A percentile compares a stretch with the other conserved stretches of the same genome.
Conservation (phyloP, 2,329 filamentous ascomycete genomes). For the Lecanosticta acicola region DNA sequence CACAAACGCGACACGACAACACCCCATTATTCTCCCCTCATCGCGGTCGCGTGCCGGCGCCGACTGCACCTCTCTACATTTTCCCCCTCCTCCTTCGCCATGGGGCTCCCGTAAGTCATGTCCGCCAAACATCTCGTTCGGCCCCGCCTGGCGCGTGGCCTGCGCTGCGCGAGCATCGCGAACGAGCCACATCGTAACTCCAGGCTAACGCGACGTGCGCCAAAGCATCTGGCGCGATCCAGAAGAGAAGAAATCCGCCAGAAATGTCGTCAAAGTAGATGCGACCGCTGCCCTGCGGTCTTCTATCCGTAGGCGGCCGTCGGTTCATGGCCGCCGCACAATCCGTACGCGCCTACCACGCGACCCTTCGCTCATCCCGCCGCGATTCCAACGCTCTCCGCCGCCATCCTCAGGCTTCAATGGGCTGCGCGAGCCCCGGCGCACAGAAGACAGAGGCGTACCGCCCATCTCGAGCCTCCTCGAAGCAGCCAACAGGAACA, state of each 20-base stretch:
- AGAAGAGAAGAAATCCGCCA: conserved; percentile 37
- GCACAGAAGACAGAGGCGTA: conserved; percentile 21
- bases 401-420: conserved; percentile 18
- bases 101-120: conserved; percentile 47
- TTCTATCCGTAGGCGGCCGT: conserved; percentile 49
- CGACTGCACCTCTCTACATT: conserved; percentile 14
- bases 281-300: conserved; percentile 45
- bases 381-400: conserved; percentile 23
- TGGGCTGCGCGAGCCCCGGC: conserved; percentile 17
- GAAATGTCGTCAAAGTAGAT: conserved; percentile 47
- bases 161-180: conserved; percentile 5
- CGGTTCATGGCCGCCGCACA: conserved; percentile 28
- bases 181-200: conserved; percentile 4
- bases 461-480: conserved; percentile 29
- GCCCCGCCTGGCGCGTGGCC: conserved; percentile 5
- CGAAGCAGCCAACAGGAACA: conserved; percentile 23
- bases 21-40: conserved; percentile 16
- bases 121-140: conserved; percentile 12
- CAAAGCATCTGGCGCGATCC: conserved; percentile 50
- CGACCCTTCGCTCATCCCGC: conserved; percentile 19
- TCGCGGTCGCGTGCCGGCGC: conserved; percentile 17
- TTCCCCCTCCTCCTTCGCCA: conserved; percentile 22
- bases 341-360: conserved; percentile 27
- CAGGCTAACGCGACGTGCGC: conserved; percentile 9
- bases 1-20: not conserved